Percentiles rank a stretch among this genome's conserved stretches.
Evolutionary conservation across 805 yeast species (phyloP).

Genomic region (Candida krabiensis): DNA sequence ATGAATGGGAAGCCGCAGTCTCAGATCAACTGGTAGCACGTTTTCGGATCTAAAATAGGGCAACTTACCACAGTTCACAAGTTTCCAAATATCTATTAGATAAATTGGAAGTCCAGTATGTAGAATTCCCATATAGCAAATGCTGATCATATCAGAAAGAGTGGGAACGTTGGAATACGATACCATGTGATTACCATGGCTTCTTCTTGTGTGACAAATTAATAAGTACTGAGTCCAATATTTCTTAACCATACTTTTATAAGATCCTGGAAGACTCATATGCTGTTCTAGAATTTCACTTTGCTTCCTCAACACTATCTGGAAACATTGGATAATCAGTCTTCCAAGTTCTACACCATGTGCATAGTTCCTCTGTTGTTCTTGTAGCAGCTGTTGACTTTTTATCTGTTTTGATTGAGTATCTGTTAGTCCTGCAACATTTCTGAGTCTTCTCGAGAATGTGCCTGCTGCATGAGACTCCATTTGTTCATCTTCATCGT

Average conservation of each 20-base stretch:
- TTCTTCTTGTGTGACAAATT: constrained; percentile 7
- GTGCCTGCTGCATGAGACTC: constrained; percentile 61
- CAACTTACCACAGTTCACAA: constrained; percentile 43
- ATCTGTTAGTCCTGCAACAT: constrained; percentile 43
- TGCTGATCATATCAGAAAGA: constrained; percentile 28
- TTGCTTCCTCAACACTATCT: constrained; percentile 48
- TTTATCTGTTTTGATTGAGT: constrained; percentile 12
- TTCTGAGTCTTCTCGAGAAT: constrained; percentile 51
- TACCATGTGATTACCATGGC: constrained; percentile 2
- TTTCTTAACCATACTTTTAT: constrained; percentile 32
- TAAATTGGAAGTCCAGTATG: constrained; percentile 51
- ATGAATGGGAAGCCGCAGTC: constrained; percentile 16
- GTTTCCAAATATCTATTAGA: constrained; percentile 44
- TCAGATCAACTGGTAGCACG: constrained; percentile 21
- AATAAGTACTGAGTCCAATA: constrained; percentile 24
- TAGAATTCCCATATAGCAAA: constrained; percentile 53
- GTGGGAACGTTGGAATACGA: constrained; percentile 13
- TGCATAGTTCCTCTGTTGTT: constrained; percentile 12
- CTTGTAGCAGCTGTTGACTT: constrained; percentile 13
- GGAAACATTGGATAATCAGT: constrained; percentile 24
- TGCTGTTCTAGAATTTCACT: constrained; percentile 38
- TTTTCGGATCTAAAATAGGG: constrained; percentile 38
- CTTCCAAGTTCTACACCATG: constrained; percentile 26
- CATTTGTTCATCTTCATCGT: constrained; percentile 76
- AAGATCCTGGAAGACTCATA: constrained; percentile 19